A percentile compares a stretch with the other conserved stretches of the same genome.
phyloP scores from a whole-genome alignment of 176 grass and related monocot species.

The Canna indica region DNA sequence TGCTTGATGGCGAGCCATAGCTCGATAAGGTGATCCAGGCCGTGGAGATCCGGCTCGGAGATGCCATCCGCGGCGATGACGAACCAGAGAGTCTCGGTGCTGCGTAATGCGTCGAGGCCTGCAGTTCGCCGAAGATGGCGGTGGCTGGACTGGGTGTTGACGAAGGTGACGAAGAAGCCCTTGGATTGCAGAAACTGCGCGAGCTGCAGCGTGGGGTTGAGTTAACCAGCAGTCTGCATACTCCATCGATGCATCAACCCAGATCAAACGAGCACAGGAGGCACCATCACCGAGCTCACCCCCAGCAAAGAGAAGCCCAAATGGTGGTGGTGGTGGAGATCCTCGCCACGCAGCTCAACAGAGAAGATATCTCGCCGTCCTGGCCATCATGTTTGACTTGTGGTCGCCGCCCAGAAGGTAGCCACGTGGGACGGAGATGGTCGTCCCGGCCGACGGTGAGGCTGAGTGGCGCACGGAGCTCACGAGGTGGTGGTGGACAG shows the following conservation, averaged over 20 bases:
- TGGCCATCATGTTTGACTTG: too few relatives aligned
- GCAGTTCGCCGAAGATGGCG: background rate
- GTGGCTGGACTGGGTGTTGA: conserved; percentile 9
- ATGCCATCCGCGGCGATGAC: background rate
- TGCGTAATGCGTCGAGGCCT: background rate
- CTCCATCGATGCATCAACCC: too few relatives aligned
- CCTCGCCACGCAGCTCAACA: too few relatives aligned
- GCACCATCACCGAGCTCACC: conserved; percentile 1
- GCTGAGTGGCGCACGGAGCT: background rate
- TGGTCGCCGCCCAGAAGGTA: too few relatives aligned
- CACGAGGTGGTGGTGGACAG: too few relatives aligned
- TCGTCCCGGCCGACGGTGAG: background rate
- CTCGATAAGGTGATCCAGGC: background rate
- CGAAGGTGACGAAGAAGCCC: conserved; percentile 19
- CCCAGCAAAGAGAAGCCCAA: too few relatives aligned
- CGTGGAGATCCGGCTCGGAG: background rate
- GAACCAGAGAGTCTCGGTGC: background rate
- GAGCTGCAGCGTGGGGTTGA: conserved; percentile 19
- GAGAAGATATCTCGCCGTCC: too few relatives aligned
- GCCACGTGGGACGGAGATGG: too few relatives aligned
- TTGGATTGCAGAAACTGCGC: conserved; percentile 9
- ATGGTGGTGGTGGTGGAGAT: too few relatives aligned
- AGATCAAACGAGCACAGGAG: too few relatives aligned
- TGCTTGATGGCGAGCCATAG: background rate
- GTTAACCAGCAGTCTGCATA: background rate